These are phyloP conservation scores for Claviceps digitariae DNA, from an alignment of 2,329 filamentous ascomycete genomes.

Conservation along the genomic window DNA sequence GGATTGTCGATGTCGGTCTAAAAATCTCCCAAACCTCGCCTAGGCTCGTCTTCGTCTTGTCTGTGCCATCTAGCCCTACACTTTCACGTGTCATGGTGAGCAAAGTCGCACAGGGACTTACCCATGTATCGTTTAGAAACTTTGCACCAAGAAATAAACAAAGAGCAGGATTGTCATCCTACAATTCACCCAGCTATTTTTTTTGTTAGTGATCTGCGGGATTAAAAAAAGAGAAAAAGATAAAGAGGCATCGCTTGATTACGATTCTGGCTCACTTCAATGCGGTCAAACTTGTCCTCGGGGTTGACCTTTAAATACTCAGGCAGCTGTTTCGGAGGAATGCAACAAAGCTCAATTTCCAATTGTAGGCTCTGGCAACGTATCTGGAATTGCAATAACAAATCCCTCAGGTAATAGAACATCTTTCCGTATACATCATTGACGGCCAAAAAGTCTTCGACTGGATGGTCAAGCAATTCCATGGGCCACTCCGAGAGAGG, in stretches of 20 bases:
- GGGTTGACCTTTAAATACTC: background rate
- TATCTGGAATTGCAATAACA: constrained; percentile 12
- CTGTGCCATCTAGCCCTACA: background rate
- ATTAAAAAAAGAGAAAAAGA: too few species aligned
- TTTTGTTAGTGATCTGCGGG: too few species aligned
- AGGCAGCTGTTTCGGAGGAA: background rate
- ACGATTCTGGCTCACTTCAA: constrained; percentile 6
- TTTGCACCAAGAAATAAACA: constrained; percentile 3
- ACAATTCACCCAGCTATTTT: constrained; percentile 9
- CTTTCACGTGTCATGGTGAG: constrained; percentile 8
- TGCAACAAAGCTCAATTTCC: background rate
- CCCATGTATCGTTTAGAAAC: constrained; percentile 11
- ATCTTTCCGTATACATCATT: constrained; percentile 18
- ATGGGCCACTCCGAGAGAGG: constrained; percentile 17
- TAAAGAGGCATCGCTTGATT: too few species aligned
- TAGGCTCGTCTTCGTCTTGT: background rate
- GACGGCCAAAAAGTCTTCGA: constrained; percentile 4
- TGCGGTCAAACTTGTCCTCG: constrained; percentile 7
- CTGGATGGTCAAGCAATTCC: constrained; percentile 10
- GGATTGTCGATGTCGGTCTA: background rate
- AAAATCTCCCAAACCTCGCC: background rate
- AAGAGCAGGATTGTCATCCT: constrained; percentile 6
- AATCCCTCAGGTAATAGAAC: constrained; percentile 14
- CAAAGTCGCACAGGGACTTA: constrained; percentile 15
- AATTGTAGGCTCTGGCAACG: background rate